A percentile compares a stretch with the other conserved stretches of the same genome.
Evolutionary conservation across 2,329 filamentous ascomycete genomes (phyloP).

Genomic region (Trichoderma semiorbis): DNA sequence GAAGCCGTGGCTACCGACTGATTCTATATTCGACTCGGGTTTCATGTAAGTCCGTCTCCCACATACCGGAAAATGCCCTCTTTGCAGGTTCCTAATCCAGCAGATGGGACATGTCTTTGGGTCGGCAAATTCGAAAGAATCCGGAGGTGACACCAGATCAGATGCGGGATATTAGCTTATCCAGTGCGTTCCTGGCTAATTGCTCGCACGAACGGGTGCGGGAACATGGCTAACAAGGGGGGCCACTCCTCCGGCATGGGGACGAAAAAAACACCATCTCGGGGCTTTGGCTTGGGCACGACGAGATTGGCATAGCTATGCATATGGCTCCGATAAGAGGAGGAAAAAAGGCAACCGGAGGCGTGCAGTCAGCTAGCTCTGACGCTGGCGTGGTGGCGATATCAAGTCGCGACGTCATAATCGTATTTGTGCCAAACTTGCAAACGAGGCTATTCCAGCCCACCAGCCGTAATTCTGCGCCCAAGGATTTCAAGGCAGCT

Average conservation of each 20-base stretch:
- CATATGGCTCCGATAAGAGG: background rate
- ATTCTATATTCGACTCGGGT: background rate
- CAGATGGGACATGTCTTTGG: background rate
- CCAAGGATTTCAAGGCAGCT: background rate
- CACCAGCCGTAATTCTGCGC: constrained; percentile 10
- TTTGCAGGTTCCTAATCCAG: background rate
- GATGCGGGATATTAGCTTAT: background rate
- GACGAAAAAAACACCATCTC: background rate
- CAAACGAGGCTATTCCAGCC: constrained; percentile 16
- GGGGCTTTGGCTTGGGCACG: too few relatives aligned
- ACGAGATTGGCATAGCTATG: background rate
- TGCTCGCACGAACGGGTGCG: background rate
- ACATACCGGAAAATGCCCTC: background rate
- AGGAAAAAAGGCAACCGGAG: background rate
- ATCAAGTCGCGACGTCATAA: constrained; percentile 14
- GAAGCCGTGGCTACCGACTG: background rate
- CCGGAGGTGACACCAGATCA: background rate
- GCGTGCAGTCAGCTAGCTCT: constrained; percentile 5
- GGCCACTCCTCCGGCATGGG: background rate
- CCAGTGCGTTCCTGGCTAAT: constrained; percentile 7
- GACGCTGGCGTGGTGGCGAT: constrained; percentile 15
- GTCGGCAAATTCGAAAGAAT: background rate
- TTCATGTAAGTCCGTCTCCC: background rate
- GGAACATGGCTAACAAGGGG: constrained; percentile 1
- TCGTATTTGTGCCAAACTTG: background rate